Evolutionary conservation across 2,329 filamentous ascomycete species (phyloP), one percentile per base, ranked within the genome.

Genomic region (Sclerotiophoma versabilis): DNA sequence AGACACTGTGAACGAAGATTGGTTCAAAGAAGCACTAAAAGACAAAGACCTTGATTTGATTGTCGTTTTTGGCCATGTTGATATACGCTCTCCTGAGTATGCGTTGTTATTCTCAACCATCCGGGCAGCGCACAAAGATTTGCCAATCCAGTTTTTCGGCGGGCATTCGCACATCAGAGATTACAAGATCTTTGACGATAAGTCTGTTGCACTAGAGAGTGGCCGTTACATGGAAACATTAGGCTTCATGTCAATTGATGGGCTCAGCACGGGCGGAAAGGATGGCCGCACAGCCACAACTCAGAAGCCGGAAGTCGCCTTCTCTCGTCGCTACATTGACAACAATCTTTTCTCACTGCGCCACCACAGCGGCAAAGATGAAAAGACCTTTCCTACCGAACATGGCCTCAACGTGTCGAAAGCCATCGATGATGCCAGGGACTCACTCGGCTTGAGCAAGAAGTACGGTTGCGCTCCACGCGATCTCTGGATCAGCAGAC

Each of bases 181-280:
- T 70, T 91, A 91, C 63, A 85, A 85, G 33, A 85, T 83, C 55
- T 97, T 91, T 66, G 93, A 97, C 73, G 83, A 84, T 32, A 87
- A 86, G 48, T 86, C 93, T 0, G 87, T 90, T 58, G 93, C 88
- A 1, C 80, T 98, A 5, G 92, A 92, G 33, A 95, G 91, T 64
- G 93, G 93, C 4, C 85, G 93, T 0, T 98, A 97, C 74, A 89
- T 97, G 80, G 93, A 98, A 78, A 97, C 93, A 0, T 88, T 98
- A 43, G 93, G 93, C 2, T 98, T 95, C 83, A 87, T 95, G 84
- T 96, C 92, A 0, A 86, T 97, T 38, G 83, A 88, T 51, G 91
- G 91, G 1, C 70, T 88, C 17, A 76, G 76, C 8, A 79, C 77
- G 1, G 74, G 74, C 20, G 72, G 71, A 5, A 75, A 65, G 17